A percentile compares a stretch with the other conserved stretches of the same genome.
phyloP scores from a whole-genome alignment of 1,139 yeast genomes.

The Kodamaea suecica region DNA sequence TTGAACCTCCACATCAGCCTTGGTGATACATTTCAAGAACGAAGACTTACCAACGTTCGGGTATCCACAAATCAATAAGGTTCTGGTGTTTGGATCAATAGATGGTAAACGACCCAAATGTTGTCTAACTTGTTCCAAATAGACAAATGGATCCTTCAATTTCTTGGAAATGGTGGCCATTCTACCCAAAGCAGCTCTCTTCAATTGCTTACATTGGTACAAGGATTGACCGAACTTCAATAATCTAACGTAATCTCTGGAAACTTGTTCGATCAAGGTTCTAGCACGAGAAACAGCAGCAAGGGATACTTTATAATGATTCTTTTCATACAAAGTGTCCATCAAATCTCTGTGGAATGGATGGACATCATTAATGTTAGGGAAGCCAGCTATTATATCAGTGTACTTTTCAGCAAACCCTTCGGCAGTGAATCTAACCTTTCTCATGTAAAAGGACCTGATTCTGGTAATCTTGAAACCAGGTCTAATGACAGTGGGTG shows the following conservation, averaged over 20 bases:
- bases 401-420: constrained; percentile 91
- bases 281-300: constrained; percentile 95
- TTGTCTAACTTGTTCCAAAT: constrained; percentile 97
- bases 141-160: constrained; percentile 86
- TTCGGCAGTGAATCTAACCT: constrained; percentile 92
- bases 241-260: constrained; percentile 90
- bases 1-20: constrained; percentile 98
- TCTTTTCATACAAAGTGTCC: constrained; percentile 96
- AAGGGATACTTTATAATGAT: constrained; percentile 95
- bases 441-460: constrained; percentile 97
- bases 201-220: constrained; percentile 97
- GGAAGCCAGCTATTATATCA: constrained; percentile 83
- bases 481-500: constrained; percentile 96
- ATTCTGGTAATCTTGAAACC: constrained; percentile 96
- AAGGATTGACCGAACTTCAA: constrained; percentile 95
- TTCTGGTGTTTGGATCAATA: constrained; percentile 98
- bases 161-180: constrained; percentile 98
- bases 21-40: constrained; percentile 86
- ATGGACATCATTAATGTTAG: constrained; percentile 94
- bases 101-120: constrained; percentile 98
- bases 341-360: constrained; percentile 97
- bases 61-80: constrained; percentile 94
- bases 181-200: constrained; percentile 98
- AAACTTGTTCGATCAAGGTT: constrained; percentile 89
- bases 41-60: constrained; percentile 99